Conservation (phyloP, 2,329 filamentous ascomycete species). For the Colletotrichum sp. region DNA sequence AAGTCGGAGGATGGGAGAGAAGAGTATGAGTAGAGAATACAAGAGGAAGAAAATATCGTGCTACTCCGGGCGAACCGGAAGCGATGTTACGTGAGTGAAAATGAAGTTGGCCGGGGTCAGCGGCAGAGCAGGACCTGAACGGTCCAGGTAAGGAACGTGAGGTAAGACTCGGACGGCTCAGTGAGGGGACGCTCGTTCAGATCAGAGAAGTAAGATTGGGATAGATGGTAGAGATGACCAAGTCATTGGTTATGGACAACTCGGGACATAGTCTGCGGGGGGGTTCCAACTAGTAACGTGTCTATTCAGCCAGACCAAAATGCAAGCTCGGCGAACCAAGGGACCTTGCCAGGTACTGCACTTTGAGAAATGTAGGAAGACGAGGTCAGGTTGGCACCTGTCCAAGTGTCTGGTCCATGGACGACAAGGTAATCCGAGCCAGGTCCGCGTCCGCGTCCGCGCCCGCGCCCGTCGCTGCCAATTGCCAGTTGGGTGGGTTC, state of each 20-base stretch:
- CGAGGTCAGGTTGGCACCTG: background rate
- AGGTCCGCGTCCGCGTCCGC: background rate
- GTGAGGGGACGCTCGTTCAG: background rate
- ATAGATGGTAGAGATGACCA: background rate
- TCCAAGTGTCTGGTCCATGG: background rate
- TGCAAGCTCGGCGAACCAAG: background rate
- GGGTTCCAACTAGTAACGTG: background rate
- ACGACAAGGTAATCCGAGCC: background rate
- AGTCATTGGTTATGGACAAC: background rate
- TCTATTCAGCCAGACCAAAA: background rate
- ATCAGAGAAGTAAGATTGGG: background rate
- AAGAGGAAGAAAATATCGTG: background rate
- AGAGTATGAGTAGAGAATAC: background rate
- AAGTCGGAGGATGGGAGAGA: background rate
- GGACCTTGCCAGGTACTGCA: background rate
- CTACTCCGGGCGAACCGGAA: background rate
- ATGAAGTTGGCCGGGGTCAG: background rate
- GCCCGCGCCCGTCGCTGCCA: background rate
- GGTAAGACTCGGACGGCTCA: background rate
- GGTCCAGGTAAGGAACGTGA: background rate
- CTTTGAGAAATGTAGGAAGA: background rate
- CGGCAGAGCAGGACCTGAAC: background rate
- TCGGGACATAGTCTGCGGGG: background rate
- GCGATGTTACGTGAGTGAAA: background rate
- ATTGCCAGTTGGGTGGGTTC: background rate